Percentiles rank a stretch among this genome's conserved stretches.
These are phyloP conservation scores for Copromyces sp. DNA, from an alignment of 495 filamentous ascomycete species.

Conservation along the genomic window DNA sequence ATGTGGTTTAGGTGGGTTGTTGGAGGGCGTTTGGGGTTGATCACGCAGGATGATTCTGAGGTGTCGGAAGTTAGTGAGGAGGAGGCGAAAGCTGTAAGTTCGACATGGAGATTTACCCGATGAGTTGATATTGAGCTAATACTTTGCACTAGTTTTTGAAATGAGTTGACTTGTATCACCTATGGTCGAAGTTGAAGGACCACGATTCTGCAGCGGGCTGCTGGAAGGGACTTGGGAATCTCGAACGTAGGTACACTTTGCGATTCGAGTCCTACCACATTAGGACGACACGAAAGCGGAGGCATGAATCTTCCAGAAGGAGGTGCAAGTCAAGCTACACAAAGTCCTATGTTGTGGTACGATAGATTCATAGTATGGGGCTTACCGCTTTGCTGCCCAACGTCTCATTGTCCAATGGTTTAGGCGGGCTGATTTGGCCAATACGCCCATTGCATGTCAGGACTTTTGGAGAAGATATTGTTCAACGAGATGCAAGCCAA, in stretches of 20 bases:
- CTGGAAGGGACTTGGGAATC: neutral
- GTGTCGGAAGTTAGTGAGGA: slow-evolving; percentile 54
- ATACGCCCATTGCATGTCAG: neutral
- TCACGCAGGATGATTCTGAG: slow-evolving; percentile 52
- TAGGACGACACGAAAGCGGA: neutral
- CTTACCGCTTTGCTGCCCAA: neutral
- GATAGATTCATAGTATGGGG: neutral
- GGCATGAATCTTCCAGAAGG: neutral
- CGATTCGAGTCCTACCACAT: neutral
- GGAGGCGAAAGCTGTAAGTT: slow-evolving; percentile 53
- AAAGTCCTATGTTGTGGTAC: neutral
- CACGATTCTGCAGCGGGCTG: neutral
- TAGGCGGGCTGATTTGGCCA: neutral
- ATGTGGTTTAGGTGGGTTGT: slow-evolving; percentile 67
- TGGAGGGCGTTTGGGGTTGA: slow-evolving; percentile 57
- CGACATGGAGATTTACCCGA: neutral
- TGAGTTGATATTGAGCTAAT: neutral
- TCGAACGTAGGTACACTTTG: neutral
- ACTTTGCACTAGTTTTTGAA: neutral
- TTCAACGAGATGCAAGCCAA: neutral
- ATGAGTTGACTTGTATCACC: neutral
- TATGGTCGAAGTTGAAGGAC: neutral
- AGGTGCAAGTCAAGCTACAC: neutral
- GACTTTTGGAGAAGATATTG: neutral
- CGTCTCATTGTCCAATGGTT: neutral